Conservation (phyloP, 257 asterid genomes). For the Salvia splendens region DNA sequence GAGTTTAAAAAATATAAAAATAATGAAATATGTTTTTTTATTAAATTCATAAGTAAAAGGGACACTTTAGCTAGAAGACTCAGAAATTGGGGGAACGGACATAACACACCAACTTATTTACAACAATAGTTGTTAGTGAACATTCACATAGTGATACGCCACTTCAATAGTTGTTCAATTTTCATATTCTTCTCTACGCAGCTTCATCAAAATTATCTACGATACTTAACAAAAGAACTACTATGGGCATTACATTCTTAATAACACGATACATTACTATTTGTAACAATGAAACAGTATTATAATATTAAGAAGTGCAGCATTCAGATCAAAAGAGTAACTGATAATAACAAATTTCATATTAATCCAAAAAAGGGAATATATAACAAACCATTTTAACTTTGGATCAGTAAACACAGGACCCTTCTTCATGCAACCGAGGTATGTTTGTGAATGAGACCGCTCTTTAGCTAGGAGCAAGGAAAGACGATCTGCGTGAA, state of each 20-base stretch:
- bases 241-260: neutral
- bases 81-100: constrained; percentile 13
- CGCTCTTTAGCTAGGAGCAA: constrained; percentile 96
- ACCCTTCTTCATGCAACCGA: constrained; percentile 98
- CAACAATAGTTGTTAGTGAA: constrained; percentile 3
- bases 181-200: constrained; percentile 26
- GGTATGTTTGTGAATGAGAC: constrained; percentile 87
- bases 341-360: constrained; percentile 16
- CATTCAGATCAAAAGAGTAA: constrained; percentile 22
- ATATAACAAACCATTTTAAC: constrained; percentile 78
- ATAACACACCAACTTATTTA: constrained; percentile 4
- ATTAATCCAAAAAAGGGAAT: constrained; percentile 22
- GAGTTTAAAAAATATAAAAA: neutral
- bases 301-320: constrained; percentile 6
- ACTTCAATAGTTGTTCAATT: constrained; percentile 6
- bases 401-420: constrained; percentile 95
- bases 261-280: neutral
- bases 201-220: constrained; percentile 13
- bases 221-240: neutral
- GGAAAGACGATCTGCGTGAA: constrained; percentile 79
- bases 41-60: neutral
- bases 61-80: constrained; percentile 11
- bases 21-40: neutral
- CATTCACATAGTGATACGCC: neutral
- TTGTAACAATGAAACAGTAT: neutral